Evolutionary conservation across 2,329 filamentous ascomycete species (phyloP), one percentile per base, ranked within the genome.

Genomic region (Cladosporium cucumerinum): DNA sequence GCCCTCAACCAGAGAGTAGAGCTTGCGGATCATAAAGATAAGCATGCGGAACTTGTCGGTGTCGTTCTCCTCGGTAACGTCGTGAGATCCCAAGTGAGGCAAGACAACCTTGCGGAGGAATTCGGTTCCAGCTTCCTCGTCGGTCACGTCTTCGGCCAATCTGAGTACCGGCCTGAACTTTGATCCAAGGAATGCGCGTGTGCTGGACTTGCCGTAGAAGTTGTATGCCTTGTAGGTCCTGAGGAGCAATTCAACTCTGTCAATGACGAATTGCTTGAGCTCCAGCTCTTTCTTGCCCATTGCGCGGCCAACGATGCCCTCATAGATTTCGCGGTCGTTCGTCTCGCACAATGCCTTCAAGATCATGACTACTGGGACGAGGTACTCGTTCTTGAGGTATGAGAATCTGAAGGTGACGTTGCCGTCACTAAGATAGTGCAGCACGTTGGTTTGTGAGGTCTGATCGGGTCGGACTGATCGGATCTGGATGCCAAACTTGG

Each of bases 361-460:
- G 36, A 99, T 88, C 94, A 99, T 98, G 85, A 97, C 89, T 67
- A 93, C 91, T 0, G 95, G 95, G 2, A 99, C 86, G n/a, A 99
- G 86, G 74, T 92, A 99, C 78, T 99, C 95, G 71, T 93, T 92
- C 80, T 99, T 99, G 70, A 93, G 86, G 94, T 94, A 99, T 7
- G 94, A 97, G 79, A 99, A 99, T 64, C 95, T 86, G 79, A 99
- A 97, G 0, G 92, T 98, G 72, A 98, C 89, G 77, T 97, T 98
- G 69, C 95, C 95, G 76, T 99, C 95, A 72, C 85, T 92, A 64
- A 99, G 86, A 78, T 98, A 99, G 79, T 99, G 95, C 57, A 99
- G 84, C 36, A 96, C 93, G 74, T 98, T 99, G 43, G 94, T 98
- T 78, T 98, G 94, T 32, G 93, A 97, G 10, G 94, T 97, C 80